These are phyloP conservation scores for Fusarium virguliforme DNA, from an alignment of 2,329 filamentous ascomycete species.

Conservation along the genomic window DNA sequence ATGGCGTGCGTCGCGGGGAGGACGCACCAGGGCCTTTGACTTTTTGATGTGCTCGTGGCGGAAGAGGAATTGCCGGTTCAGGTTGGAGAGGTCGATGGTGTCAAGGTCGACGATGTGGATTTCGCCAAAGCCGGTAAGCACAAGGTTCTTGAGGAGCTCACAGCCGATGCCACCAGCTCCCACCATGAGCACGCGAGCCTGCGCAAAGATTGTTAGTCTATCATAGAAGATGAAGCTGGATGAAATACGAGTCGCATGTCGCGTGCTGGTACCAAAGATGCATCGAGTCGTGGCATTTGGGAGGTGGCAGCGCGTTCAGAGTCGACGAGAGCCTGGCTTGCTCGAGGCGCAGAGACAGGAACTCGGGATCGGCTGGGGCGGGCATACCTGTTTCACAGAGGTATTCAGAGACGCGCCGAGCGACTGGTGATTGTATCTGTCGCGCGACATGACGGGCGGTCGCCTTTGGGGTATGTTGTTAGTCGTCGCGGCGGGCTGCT, in stretches of 20 bases:
- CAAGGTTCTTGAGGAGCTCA: conserved; percentile 96
- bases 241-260: conserved; percentile 20
- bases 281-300: conserved; percentile 12
- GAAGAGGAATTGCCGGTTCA: conserved; percentile 98
- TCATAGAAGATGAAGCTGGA: conserved; percentile 11
- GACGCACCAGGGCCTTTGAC: conserved; percentile 87
- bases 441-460: conserved; percentile 59
- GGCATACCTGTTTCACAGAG: conserved; percentile 77
- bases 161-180: conserved; percentile 98
- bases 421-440: conserved; percentile 75
- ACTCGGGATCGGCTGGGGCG: conserved; percentile 13
- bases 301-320: conserved; percentile 19
- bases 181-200: conserved; percentile 93
- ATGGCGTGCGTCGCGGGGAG: conserved; percentile 15
- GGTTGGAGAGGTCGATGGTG: conserved; percentile 97
- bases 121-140: conserved; percentile 91
- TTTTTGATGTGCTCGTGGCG: conserved; percentile 98
- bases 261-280: not conserved
- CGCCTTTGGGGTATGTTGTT: conserved; percentile 49
- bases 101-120: conserved; percentile 97
- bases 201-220: conserved; percentile 42
- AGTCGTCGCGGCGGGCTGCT: conserved; percentile 38
- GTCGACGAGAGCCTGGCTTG: conserved; percentile 5
- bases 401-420: conserved; percentile 76
- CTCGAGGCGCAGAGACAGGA: conserved; percentile 29